Conservation (phyloP, 495 filamentous ascomycete genomes). For the Parathielavia hyrcaniae region DNA sequence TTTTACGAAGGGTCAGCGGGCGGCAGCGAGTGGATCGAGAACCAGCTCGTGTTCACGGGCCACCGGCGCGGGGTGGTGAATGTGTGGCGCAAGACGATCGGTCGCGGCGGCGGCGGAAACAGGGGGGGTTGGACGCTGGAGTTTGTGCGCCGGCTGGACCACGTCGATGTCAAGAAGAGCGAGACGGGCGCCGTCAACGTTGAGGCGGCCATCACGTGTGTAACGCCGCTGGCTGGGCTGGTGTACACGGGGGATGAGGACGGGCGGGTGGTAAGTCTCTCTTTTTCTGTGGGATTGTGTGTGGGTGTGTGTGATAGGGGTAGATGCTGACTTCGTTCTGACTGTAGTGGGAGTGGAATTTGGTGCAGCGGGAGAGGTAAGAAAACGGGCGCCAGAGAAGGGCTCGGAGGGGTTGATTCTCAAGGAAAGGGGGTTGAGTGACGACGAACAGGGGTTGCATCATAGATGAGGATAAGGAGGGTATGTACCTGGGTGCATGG, state of each 20-base stretch:
- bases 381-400: neutral
- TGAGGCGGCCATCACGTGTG: slow-evolving; percentile 78
- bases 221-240: slow-evolving; percentile 72
- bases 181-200: slow-evolving; percentile 71
- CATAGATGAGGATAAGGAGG: neutral
- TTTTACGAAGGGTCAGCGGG: slow-evolving; percentile 75
- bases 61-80: slow-evolving; percentile 81
- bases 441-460: neutral
- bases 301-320: slow-evolving; percentile 20
- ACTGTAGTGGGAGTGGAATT: slow-evolving; percentile 78
- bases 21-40: slow-evolving; percentile 88
- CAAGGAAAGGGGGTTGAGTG: neutral
- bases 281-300: slow-evolving; percentile 10
- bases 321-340: slow-evolving; percentile 26
- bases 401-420: neutral
- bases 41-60: slow-evolving; percentile 80
- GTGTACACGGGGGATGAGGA: slow-evolving; percentile 93
- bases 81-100: slow-evolving; percentile 51
- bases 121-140: slow-evolving; percentile 46
- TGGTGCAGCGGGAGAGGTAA: slow-evolving; percentile 60
- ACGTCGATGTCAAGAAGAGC: slow-evolving; percentile 62
- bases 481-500: neutral
- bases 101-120: slow-evolving; percentile 3
- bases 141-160: slow-evolving; percentile 70
- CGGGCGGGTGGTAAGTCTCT: slow-evolving; percentile 60